These are phyloP conservation scores for Aspergillus diversus DNA, from an alignment of 495 filamentous ascomycete species.

Conservation along the genomic window DNA sequence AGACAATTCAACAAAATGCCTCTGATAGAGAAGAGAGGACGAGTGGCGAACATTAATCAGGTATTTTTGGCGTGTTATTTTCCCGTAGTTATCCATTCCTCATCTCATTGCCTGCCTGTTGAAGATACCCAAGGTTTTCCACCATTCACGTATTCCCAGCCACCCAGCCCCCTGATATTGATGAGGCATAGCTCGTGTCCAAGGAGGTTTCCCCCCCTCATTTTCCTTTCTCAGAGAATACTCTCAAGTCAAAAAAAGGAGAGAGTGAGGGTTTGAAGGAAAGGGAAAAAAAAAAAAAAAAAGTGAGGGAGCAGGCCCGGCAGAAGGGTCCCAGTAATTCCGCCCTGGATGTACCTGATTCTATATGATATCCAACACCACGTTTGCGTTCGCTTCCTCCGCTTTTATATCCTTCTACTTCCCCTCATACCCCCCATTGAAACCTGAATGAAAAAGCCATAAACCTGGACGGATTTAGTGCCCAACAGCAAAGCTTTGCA, in stretches of 20 bases:
- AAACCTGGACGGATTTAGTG: conserved; percentile 7
- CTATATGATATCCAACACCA: conserved; percentile 11
- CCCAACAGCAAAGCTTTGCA: conserved; percentile 28
- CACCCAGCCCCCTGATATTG: conserved; percentile 39
- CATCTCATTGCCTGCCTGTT: conserved; percentile 14
- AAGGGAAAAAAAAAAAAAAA: conserved; percentile 5
- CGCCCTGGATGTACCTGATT: conserved; percentile 1
- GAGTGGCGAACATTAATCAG: not conserved
- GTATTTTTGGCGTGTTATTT: conserved; percentile 1
- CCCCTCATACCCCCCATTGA: not conserved
- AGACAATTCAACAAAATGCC: not conserved
- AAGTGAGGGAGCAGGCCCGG: not conserved
- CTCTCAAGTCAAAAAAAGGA: not conserved
- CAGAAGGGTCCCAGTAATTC: conserved; percentile 1
- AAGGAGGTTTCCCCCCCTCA: not conserved
- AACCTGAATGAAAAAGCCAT: not conserved
- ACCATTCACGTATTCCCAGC: conserved; percentile 39
- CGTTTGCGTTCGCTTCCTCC: not conserved
- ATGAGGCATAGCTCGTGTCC: not conserved
- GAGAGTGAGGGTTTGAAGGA: not conserved
- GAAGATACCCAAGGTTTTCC: conserved; percentile 27
- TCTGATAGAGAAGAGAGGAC: not conserved
- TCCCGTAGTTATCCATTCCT: conserved; percentile 20
- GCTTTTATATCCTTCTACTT: conserved; percentile 23
- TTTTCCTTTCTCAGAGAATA: conserved; percentile 1